Evolutionary conservation across 495 filamentous ascomycete species (phyloP).

Genomic region (Aspergillus steynii): DNA sequence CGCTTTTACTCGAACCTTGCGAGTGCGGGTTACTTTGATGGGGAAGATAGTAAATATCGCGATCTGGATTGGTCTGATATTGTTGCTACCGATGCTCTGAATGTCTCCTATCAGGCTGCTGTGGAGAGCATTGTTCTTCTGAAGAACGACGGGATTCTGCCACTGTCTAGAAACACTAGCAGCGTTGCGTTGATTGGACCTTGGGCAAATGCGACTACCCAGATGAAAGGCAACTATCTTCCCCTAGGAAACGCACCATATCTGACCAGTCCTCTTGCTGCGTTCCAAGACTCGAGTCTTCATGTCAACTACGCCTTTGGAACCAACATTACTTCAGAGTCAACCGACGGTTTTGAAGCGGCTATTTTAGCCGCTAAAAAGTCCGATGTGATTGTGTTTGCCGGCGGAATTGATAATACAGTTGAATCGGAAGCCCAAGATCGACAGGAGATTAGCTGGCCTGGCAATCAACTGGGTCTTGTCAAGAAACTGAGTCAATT

Average conservation of each 20-base stretch:
- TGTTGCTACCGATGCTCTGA: constrained; percentile 47
- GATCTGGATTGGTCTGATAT: constrained; percentile 54
- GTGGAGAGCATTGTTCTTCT: constrained; percentile 59
- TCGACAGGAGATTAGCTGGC: constrained; percentile 57
- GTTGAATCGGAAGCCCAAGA: constrained; percentile 58
- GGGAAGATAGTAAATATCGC: constrained; percentile 46
- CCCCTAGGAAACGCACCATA: constrained; percentile 51
- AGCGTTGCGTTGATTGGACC: constrained; percentile 58
- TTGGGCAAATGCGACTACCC: constrained; percentile 57
- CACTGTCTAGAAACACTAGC: constrained; percentile 39
- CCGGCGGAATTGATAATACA: constrained; percentile 57
- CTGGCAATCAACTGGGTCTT: constrained; percentile 55
- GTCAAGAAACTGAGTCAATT: constrained; percentile 51
- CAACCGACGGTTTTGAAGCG: constrained; percentile 39
- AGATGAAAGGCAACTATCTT: constrained; percentile 63
- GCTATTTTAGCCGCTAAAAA: constrained; percentile 49
- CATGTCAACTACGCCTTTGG: constrained; percentile 49
- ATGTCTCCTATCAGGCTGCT: constrained; percentile 60
- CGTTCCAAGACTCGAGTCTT: constrained; percentile 40
- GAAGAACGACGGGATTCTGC: constrained; percentile 61
- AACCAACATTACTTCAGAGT: constrained; percentile 40
- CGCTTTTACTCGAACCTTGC: constrained; percentile 57
- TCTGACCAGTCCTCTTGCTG: constrained; percentile 53
- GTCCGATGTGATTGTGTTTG: constrained; percentile 57
- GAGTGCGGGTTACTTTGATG: constrained; percentile 61